A percentile compares a stretch with the other conserved stretches of the same genome.
Conservation (phyloP, 2,329 filamentous ascomycete species). For the Corniculantispora saksenae region DNA sequence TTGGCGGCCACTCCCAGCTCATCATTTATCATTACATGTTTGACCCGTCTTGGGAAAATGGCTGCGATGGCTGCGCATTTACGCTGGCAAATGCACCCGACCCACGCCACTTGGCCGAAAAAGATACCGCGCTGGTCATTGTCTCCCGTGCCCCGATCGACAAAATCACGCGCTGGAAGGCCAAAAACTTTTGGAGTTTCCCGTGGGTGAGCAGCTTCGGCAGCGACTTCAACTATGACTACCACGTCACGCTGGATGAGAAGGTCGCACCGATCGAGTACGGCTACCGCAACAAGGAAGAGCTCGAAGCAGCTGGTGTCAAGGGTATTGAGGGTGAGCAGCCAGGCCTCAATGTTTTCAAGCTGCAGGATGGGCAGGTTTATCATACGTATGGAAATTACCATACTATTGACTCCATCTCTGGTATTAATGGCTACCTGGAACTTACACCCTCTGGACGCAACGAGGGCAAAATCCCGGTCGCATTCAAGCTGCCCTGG, state of each 20-base stretch:
- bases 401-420: neutral
- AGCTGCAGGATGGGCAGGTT: conserved; percentile 15
- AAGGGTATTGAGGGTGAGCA: conserved; percentile 26
- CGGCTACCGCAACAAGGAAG: conserved; percentile 14
- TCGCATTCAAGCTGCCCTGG: neutral
- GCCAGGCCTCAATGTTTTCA: conserved; percentile 33
- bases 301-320: conserved; percentile 26
- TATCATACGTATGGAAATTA: neutral
- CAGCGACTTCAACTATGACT: conserved; percentile 37
- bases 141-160: conserved; percentile 35
- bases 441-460: conserved; percentile 1
- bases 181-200: conserved; percentile 37
- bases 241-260: conserved; percentile 31
- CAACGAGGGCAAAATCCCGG: neutral
- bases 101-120: conserved; percentile 33
- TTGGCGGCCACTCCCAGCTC: conserved; percentile 30
- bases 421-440: neutral
- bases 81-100: conserved; percentile 36
- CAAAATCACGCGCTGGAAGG: conserved; percentile 34
- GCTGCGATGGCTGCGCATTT: conserved; percentile 37
- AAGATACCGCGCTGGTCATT: conserved; percentile 34
- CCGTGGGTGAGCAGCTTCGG: conserved; percentile 34
- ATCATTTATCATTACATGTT: conserved; percentile 45
- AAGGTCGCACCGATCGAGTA: conserved; percentile 25
- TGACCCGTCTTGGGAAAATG: conserved; percentile 28